These are phyloP conservation scores for Cetraspora pellucida DNA, from an alignment of 192 early-diverging fungal genomes.

Conservation along the genomic window DNA sequence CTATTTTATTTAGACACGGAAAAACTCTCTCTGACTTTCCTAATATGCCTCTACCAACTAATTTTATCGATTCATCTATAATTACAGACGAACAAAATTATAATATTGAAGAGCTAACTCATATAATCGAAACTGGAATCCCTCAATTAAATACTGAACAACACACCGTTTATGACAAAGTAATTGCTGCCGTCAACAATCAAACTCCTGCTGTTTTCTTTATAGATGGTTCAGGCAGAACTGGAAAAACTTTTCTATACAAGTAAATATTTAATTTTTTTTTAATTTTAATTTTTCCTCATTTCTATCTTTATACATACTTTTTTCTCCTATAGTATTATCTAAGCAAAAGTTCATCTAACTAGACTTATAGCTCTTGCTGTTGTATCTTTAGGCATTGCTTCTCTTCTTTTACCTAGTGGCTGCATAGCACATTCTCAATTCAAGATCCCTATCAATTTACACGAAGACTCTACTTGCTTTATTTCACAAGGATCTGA, in stretches of 20 bases:
- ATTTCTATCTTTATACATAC: too few species aligned
- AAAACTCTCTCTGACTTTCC: conserved; percentile 21
- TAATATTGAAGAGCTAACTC: conserved; percentile 12
- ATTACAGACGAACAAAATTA: conserved; percentile 25
- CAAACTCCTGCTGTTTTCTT: too few species aligned
- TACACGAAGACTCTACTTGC: conserved; percentile 35
- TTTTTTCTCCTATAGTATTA: too few species aligned
- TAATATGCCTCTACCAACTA: conserved; percentile 16
- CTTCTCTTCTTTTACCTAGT: conserved; percentile 37
- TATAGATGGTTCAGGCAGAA: too few species aligned
- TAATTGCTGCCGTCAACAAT: too few species aligned
- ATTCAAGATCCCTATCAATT: conserved; percentile 39
- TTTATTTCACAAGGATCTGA: conserved; percentile 10
- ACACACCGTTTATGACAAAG: too few species aligned
- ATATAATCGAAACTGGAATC: neutral
- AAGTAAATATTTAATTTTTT: too few species aligned
- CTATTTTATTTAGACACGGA: conserved; percentile 18
- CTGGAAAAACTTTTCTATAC: too few species aligned
- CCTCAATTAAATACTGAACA: conserved; percentile 17
- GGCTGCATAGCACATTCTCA: conserved; percentile 40
- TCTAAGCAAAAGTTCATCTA: conserved; percentile 23
- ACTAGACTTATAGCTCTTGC: conserved; percentile 35
- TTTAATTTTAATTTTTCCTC: too few species aligned
- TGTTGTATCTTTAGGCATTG: conserved; percentile 40
- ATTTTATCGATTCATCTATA: neutral